These are phyloP conservation scores for Fraxinus albicans DNA, from an alignment of 305 asterid genomes.

Conservation along the genomic window DNA sequence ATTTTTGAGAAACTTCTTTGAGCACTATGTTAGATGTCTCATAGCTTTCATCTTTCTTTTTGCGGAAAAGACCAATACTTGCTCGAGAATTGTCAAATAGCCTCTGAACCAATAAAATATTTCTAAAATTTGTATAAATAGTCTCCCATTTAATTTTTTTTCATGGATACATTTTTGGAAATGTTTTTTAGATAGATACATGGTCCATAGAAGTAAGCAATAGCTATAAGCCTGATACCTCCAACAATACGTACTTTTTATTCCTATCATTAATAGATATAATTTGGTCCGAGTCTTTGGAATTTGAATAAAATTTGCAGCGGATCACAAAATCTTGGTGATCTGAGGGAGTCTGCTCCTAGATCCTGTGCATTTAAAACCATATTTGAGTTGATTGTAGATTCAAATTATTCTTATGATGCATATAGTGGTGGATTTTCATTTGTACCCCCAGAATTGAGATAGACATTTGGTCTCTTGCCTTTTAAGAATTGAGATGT, in stretches of 20 bases:
- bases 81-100: background rate
- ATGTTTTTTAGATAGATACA: background rate
- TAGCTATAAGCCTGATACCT: background rate
- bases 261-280: background rate
- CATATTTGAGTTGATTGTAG: background rate
- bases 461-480: background rate
- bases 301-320: background rate
- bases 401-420: background rate
- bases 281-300: background rate
- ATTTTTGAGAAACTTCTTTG: background rate
- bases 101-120: background rate
- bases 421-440: background rate
- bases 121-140: background rate
- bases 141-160: background rate
- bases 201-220: background rate
- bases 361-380: background rate
- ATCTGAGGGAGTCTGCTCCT: background rate
- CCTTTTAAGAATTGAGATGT: background rate
- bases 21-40: background rate
- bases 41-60: background rate
- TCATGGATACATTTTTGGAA: background rate
- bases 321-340: background rate
- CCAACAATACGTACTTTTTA: background rate
- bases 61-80: background rate
- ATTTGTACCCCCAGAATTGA: background rate